Base-by-base conservation (phyloP, 495 filamentous ascomycete species). In the Neohortaea acidophila region DNA sequence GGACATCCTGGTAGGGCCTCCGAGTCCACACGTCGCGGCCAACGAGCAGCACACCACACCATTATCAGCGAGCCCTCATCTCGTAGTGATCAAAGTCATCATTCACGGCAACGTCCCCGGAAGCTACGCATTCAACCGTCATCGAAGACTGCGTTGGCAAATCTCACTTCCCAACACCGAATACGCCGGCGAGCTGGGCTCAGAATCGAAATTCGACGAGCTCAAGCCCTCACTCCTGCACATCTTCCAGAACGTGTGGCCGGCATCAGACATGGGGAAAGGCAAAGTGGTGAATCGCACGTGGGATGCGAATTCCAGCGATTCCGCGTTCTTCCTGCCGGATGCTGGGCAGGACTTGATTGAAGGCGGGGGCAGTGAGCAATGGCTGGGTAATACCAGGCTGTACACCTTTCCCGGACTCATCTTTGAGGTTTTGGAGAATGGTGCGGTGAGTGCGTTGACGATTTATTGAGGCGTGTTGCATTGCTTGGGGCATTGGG, bases 381-480 rank as follows among this genome's bases (percentile, higher is more conserved):
- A 41, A 25, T 47, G 48, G 22, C 49, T 84, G 56, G 67, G 73
- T 12, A 89, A 84, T 39, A 89, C 81, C 18, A 86, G 87, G 49
- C 58, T 97, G 11, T 96, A 83, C 65, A 85, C 86, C 9, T 96
- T 91, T 54, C 89, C 87, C 1, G 89, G 89, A 2, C 61, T 94
- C 51, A 67, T 94, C 14, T 96, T 94, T 61, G 89, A 97, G 61
- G 87, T 97, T 9, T 58, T 94, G 59, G 89, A 81, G 74, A 94
- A 89, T 53, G 84, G 79, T 2, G 76, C 74, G 28, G 84, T 97
- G 22, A 87, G 82, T 55, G 79, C 78, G 22, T 61, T 96, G 48
- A 94, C 85, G 27, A 41, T 48, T 3, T 39, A 28, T 36, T 48
- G 22, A 39, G 32, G n/a, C n/a, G n/a, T n/a, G n/a, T n/a, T n/a